Base-by-base conservation (phyloP, 2,329 filamentous ascomycete genomes). In the Colletotrichum liaoningense region DNA sequence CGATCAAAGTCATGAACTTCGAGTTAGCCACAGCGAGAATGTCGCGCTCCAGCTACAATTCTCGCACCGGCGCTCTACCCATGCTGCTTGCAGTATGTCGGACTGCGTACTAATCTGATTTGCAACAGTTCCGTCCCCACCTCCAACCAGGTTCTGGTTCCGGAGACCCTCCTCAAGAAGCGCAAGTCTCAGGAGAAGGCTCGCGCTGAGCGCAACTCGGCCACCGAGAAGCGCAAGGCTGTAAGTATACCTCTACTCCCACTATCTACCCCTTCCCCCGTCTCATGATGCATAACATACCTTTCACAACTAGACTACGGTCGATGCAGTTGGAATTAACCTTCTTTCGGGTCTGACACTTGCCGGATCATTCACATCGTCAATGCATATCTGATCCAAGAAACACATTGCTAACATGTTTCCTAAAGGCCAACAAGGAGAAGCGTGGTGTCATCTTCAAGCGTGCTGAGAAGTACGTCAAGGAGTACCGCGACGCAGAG, bases 131-230 rank as follows among this genome's bases (percentile, higher is more conserved):
- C 92, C 88, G 94, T 98, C 84, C 95, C 97, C 80, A 97, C 95
- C 86, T 88, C 95, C 87, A 94, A 98, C 87, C 94, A 98, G 87
- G 92, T 99, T 86, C 91, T 98, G 86, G 95, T 98, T 85, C 97
- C 97, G 81, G 97, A 99, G 94, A 99, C 97, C 82, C 94, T 99
- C 83, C 92, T 99, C 87, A 99, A 99, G 94, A 99, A 99, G 95
- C 94, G 97, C 90, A 99, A 99, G 95, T 95, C 92, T 87, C 96
- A 98, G 90, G 97, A 99, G 93, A 98, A 98, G 93, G 95, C 95
- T 86, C 94, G 95, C 86, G 95, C 97, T 86, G 94, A 96, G 88
- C 93, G 93, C 85, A 87, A 90, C 79, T 90, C 93, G 78, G 94
- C 94, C 82, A 86, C 92, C 79, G 91, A 95, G 87, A 94, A 97